Conservation (phyloP, 1,284 basidiomycete genomes). For the Golubevia pallescens region DNA sequence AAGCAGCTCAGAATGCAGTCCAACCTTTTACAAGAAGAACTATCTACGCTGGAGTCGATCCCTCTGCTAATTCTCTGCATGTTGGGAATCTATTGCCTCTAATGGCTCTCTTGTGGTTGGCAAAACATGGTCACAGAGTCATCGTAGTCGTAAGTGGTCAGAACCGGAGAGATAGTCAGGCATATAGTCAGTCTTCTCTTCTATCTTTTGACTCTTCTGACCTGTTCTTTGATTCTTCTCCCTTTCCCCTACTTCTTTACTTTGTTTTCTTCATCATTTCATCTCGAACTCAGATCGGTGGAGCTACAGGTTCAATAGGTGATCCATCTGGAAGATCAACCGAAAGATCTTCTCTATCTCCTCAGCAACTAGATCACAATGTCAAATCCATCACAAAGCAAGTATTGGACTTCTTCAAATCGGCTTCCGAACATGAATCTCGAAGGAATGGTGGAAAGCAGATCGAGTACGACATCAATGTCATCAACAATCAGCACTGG, state of each 20-base stretch:
- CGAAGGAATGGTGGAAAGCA: conserved; percentile 53
- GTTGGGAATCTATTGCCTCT: conserved; percentile 92
- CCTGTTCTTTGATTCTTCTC: too few species aligned
- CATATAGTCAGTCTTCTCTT: too few species aligned
- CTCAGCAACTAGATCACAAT: conserved; percentile 73
- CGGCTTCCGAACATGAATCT: conserved; percentile 70
- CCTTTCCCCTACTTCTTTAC: too few species aligned
- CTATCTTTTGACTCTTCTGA: too few species aligned
- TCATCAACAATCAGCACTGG: conserved; percentile 86
- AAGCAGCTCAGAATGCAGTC: too few species aligned
- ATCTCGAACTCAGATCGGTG: conserved; percentile 80
- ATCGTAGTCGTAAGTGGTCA: conserved; percentile 81
- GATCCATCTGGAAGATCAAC: conserved; percentile 89
- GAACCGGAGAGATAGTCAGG: too few species aligned
- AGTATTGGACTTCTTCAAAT: conserved; percentile 75
- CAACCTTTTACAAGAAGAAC: too few species aligned
- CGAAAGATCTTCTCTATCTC: conserved; percentile 77
- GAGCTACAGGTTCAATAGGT: conserved; percentile 93
- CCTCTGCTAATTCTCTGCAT: conserved; percentile 85
- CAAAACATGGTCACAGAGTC: conserved; percentile 77
- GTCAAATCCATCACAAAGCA: conserved; percentile 73
- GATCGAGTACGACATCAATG: conserved; percentile 7
- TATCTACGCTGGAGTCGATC: conserved; percentile 90
- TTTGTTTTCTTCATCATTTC: too few species aligned
- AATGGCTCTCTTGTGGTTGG: conserved; percentile 84